Conservation (phyloP, 108 stramenopile species). For the Stephanodiscus triporus region DNA sequence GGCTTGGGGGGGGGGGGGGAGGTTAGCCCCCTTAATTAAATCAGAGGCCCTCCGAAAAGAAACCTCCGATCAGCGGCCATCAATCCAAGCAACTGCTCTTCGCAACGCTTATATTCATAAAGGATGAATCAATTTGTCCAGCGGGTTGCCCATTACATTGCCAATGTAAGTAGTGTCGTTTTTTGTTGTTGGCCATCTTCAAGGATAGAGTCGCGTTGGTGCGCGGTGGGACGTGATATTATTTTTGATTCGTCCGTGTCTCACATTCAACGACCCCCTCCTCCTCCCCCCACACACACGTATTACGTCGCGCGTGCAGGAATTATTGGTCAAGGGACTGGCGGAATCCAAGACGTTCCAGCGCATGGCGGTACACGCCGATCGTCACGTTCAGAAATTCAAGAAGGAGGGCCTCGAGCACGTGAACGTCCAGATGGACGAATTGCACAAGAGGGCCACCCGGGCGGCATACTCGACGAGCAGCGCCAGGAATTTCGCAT, state of each 20-base stretch:
- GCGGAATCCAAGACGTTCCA: slow-evolving; percentile 87
- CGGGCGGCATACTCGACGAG: slow-evolving; percentile 21
- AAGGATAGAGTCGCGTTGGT: neutral
- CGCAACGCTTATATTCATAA: neutral
- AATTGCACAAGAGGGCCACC: slow-evolving; percentile 54
- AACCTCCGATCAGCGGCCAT: slow-evolving; percentile 1
- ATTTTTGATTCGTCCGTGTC: neutral
- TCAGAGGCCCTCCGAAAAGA: too few relatives aligned
- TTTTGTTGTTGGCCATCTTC: neutral
- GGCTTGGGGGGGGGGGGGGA: too few relatives aligned
- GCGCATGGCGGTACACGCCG: slow-evolving; percentile 77
- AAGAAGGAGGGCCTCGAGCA: slow-evolving; percentile 74
- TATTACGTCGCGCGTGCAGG: slow-evolving; percentile 25
- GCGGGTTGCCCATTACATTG: slow-evolving; percentile 76
- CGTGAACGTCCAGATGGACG: slow-evolving; percentile 64
- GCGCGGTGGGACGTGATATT: neutral
- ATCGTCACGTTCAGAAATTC: slow-evolving; percentile 62
- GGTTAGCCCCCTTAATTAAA: too few relatives aligned
- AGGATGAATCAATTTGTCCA: slow-evolving; percentile 70
- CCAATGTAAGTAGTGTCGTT: slow-evolving; percentile 57
- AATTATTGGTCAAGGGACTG: slow-evolving; percentile 84
- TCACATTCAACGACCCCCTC: neutral
- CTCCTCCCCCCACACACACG: neutral
- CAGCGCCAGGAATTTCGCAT: slow-evolving; percentile 20
- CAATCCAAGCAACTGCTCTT: neutral